A percentile compares a stretch with the other conserved stretches of the same genome.
Evolutionary conservation across 306 rosid species (phyloP).

Genomic region (Trifolium fragiferum): DNA sequence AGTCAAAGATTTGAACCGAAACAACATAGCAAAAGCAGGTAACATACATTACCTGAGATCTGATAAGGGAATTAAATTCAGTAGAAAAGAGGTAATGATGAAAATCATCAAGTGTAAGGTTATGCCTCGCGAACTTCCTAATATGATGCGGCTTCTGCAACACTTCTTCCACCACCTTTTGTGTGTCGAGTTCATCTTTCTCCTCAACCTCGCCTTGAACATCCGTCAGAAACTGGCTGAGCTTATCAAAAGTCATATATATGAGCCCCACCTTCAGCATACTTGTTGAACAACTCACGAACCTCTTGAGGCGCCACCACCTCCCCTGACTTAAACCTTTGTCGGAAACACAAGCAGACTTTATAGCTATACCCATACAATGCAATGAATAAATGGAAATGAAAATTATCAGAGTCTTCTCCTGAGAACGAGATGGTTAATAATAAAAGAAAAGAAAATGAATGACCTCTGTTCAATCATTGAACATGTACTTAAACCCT

Average conservation of each 20-base stretch:
- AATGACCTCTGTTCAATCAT: background rate
- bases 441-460: background rate
- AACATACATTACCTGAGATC: slow-evolving; percentile 45
- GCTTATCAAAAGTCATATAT: slow-evolving; percentile 63
- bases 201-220: slow-evolving; percentile 49
- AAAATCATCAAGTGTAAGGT: slow-evolving; percentile 61
- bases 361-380: slow-evolving; percentile 59
- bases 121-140: slow-evolving; percentile 52
- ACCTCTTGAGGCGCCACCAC: slow-evolving; percentile 57
- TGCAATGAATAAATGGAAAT: background rate
- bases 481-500: no score
- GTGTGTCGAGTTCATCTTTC: slow-evolving; percentile 33
- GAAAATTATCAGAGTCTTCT: no score
- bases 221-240: slow-evolving; percentile 52
- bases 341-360: slow-evolving; percentile 65
- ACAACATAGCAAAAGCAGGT: background rate
- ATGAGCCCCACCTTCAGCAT: slow-evolving; percentile 61
- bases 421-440: no score
- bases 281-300: slow-evolving; percentile 45
- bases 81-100: slow-evolving; percentile 59
- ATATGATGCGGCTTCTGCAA: slow-evolving; percentile 60
- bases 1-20: no score
- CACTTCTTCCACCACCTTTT: slow-evolving; percentile 51
- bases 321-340: slow-evolving; percentile 58
- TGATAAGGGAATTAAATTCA: slow-evolving; percentile 57